Percentiles rank a stretch among this genome's conserved stretches.
phyloP scores from a whole-genome alignment of 306 rosid genomes.

The Glycine latifolia region DNA sequence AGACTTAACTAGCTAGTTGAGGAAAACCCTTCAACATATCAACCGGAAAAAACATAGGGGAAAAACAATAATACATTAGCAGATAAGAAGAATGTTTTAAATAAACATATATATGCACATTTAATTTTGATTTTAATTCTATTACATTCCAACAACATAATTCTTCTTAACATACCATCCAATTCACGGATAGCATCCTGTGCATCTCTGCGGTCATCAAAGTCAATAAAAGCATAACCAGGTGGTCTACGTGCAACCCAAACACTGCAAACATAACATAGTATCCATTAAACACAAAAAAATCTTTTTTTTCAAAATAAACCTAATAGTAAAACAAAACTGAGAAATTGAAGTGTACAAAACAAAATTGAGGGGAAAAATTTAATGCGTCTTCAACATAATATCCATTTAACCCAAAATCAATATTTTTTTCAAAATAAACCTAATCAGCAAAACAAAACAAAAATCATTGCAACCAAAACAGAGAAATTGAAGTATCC shows the following conservation, averaged over 20 bases:
- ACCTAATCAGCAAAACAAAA: too few relatives aligned
- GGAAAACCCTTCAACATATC: conserved; percentile 58
- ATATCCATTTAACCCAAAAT: too few relatives aligned
- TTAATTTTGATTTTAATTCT: not conserved
- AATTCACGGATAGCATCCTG: conserved; percentile 92
- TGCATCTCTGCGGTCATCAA: conserved; percentile 92
- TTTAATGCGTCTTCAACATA: not conserved
- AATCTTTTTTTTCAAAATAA: not conserved
- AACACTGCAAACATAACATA: conserved; percentile 60
- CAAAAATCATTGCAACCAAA: not conserved
- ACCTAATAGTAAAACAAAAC: not conserved
- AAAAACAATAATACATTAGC: conserved; percentile 59
- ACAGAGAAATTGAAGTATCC: not conserved
- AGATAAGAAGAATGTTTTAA: conserved; percentile 30
- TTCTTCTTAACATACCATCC: conserved; percentile 70
- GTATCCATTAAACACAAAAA: not conserved
- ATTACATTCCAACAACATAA: conserved; percentile 4
- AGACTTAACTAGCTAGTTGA: conserved; percentile 54
- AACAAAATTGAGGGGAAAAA: not conserved
- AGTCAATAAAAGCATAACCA: conserved; percentile 96
- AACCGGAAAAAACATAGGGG: conserved; percentile 57
- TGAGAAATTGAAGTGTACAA: not conserved
- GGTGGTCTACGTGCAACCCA: conserved; percentile 99
- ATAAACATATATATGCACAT: not conserved
- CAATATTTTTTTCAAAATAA: too few relatives aligned